phyloP scores from a whole-genome alignment of 345 rosid genomes.

The Populus deltoides region DNA sequence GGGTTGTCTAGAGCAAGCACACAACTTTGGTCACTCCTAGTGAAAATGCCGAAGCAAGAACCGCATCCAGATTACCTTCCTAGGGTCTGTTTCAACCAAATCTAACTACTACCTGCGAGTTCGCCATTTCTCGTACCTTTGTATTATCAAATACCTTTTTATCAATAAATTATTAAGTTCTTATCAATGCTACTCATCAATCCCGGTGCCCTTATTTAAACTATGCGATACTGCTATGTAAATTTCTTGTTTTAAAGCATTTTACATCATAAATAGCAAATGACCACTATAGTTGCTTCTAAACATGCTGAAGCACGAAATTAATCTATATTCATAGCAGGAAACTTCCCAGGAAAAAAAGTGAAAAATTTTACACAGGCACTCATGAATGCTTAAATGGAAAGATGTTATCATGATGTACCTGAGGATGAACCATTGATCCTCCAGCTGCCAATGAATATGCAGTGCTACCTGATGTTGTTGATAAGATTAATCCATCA shows the following conservation, averaged over 20 bases:
- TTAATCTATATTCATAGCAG: background rate
- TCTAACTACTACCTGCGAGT: background rate
- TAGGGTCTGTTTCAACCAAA: background rate
- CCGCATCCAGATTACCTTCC: background rate
- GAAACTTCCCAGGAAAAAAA: background rate
- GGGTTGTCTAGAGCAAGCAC: background rate
- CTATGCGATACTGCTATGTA: background rate
- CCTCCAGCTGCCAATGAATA: conserved; percentile 99
- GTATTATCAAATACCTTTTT: background rate
- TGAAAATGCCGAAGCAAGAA: background rate
- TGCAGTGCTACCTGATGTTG: conserved; percentile 99
- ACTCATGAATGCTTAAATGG: background rate
- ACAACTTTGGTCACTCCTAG: background rate
- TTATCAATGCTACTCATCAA: background rate
- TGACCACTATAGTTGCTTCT: background rate
- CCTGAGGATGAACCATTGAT: conserved; percentile 99
- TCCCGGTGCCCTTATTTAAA: background rate
- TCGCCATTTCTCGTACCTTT: background rate
- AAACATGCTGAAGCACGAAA: background rate
- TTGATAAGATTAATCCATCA: conserved; percentile 86
- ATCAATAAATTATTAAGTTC: background rate
- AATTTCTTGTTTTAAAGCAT: background rate
- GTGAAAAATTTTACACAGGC: background rate
- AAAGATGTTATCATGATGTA: conserved; percentile 16
- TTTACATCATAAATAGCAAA: background rate